Evolutionary conservation across 1,284 basidiomycete species (phyloP).

Genomic region (Austroboletus niveus): DNA sequence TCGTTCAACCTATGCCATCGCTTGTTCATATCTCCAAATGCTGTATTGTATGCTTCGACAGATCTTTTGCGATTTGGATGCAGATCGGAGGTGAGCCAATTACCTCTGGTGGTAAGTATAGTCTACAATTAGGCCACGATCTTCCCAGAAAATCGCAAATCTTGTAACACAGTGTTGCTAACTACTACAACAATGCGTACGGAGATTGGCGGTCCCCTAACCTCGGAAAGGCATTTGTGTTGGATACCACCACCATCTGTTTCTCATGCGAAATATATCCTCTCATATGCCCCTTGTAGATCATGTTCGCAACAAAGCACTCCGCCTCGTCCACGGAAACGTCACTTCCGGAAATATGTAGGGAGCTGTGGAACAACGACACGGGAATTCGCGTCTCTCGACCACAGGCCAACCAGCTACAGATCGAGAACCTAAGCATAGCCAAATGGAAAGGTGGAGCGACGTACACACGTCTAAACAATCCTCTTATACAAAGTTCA

Average conservation of each 20-base stretch:
- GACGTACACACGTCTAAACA: conserved; percentile 85
- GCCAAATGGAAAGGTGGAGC: background rate
- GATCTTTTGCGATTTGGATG: too few species aligned
- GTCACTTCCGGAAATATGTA: conserved; percentile 64
- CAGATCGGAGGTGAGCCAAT: too few species aligned
- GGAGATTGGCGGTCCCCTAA: conserved; percentile 59
- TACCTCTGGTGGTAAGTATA: too few species aligned
- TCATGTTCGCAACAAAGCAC: conserved; percentile 92
- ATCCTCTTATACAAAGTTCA: conserved; percentile 80
- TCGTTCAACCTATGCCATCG: too few species aligned
- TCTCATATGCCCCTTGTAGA: conserved; percentile 88
- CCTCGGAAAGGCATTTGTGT: conserved; percentile 80
- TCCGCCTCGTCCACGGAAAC: conserved; percentile 79
- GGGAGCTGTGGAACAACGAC: conserved; percentile 70
- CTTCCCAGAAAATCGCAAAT: too few species aligned
- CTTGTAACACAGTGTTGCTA: background rate
- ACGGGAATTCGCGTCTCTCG: conserved; percentile 77
- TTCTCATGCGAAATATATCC: conserved; percentile 97
- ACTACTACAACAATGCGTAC: conserved; percentile 39
- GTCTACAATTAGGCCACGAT: too few species aligned
- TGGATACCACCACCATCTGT: conserved; percentile 87
- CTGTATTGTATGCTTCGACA: too few species aligned
- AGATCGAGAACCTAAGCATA: background rate
- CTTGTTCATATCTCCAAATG: too few species aligned
- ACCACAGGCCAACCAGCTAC: conserved; percentile 75